Percentiles rank a stretch among this genome's conserved stretches.
phyloP scores from a whole-genome alignment of 169 alveolate genomes.

The Eimeria brunetti region DNA sequence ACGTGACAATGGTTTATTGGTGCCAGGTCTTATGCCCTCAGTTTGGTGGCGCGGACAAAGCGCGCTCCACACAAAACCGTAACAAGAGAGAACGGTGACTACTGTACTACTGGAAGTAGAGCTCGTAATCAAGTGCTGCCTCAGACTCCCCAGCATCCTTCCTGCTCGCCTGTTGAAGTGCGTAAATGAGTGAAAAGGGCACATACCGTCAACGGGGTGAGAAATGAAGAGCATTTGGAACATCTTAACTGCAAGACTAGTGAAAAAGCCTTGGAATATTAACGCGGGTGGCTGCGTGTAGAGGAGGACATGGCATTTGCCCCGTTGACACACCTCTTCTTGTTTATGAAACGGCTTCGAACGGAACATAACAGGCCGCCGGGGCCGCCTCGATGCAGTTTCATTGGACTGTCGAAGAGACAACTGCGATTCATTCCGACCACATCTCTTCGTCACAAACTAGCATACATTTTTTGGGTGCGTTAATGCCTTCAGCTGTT shows the following conservation, averaged over 20 bases:
- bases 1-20: neutral
- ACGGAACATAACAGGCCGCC: constrained; percentile 53
- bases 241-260: neutral
- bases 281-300: neutral
- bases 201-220: neutral
- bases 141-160: constrained; percentile 52
- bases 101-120: constrained; percentile 30
- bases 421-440: constrained; percentile 21
- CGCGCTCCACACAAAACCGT: neutral
- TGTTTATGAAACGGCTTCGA: constrained; percentile 41
- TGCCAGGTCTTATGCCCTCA: neutral
- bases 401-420: constrained; percentile 41
- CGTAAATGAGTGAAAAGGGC: neutral
- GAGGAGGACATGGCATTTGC: neutral
- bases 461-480: neutral
- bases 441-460: neutral
- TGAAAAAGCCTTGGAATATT: neutral
- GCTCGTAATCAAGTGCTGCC: constrained; percentile 58
- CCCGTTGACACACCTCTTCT: constrained; percentile 14
- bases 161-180: constrained; percentile 4
- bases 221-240: neutral
- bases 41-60: neutral
- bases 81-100: neutral
- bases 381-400: constrained; percentile 22
- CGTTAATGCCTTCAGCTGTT: too few species aligned